Evolutionary conservation across 768 basidiomycete species (phyloP).

Genomic region (Pleurotus giganteus): DNA sequence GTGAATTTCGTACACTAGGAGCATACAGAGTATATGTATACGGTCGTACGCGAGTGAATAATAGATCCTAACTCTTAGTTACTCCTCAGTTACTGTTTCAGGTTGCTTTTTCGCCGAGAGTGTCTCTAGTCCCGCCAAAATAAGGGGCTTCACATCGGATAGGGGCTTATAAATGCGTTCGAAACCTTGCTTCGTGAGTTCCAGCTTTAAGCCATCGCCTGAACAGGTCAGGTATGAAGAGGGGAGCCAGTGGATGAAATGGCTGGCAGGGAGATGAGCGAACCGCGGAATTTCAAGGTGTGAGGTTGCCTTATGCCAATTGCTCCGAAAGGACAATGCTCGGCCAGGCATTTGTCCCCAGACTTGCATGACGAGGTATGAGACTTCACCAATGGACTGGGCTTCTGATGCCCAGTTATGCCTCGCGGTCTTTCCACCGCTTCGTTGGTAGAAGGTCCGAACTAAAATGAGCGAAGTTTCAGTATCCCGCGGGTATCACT

Average conservation of each 20-base stretch:
- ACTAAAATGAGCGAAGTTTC: too few species aligned
- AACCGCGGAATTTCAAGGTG: neutral
- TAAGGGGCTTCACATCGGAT: neutral
- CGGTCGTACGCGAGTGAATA: too few species aligned
- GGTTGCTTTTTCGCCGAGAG: neutral
- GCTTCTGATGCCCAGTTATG: constrained; percentile 15
- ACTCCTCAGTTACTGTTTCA: too few species aligned
- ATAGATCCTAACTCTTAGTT: too few species aligned
- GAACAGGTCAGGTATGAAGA: neutral
- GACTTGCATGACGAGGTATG: constrained; percentile 19
- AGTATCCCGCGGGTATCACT: too few species aligned
- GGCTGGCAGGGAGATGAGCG: neutral
- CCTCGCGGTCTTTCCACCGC: constrained; percentile 18
- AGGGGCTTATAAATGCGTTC: neutral
- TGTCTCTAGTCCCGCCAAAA: neutral
- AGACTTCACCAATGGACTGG: constrained; percentile 14
- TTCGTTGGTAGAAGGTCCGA: constrained; percentile 12
- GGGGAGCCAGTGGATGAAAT: neutral
- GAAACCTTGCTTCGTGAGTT: neutral
- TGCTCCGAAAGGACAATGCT: neutral
- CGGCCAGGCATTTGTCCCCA: constrained; percentile 14
- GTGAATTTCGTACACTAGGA: too few species aligned
- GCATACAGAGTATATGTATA: too few species aligned
- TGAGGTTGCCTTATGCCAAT: neutral
- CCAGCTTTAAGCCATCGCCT: neutral